Conservation (phyloP, 2,329 filamentous ascomycete species). For the Botrytis porri region DNA sequence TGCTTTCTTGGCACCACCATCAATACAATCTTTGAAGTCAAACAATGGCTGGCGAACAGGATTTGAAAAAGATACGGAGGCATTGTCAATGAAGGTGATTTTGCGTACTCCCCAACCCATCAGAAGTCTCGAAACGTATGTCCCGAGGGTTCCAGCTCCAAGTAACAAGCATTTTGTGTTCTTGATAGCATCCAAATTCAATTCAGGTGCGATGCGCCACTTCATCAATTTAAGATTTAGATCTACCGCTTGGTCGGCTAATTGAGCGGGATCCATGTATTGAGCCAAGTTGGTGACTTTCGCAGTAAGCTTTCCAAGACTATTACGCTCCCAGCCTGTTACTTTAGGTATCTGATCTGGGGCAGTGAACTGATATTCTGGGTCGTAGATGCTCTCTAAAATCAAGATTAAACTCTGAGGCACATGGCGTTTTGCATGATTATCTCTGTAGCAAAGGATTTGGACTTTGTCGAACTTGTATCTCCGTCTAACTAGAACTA, state of each 20-base stretch:
- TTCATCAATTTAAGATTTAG: constrained; percentile 98
- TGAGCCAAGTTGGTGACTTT: constrained; percentile 80
- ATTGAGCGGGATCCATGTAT: constrained; percentile 84
- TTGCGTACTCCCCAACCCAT: constrained; percentile 95
- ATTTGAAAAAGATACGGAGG: constrained; percentile 90
- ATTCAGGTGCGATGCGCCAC: constrained; percentile 87
- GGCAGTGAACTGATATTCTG: not conserved
- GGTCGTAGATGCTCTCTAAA: constrained; percentile 33
- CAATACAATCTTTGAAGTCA: constrained; percentile 81
- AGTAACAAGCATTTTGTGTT: constrained; percentile 85
- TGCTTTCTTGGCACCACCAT: constrained; percentile 83
- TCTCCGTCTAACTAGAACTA: constrained; percentile 78
- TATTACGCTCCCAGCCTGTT: constrained; percentile 91
- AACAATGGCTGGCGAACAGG: constrained; percentile 94
- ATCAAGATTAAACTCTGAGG: constrained; percentile 75
- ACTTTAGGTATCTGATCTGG: constrained; percentile 71
- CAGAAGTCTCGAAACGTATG: constrained; percentile 87
- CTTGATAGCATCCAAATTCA: constrained; percentile 87
- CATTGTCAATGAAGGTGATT: constrained; percentile 95
- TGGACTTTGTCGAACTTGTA: constrained; percentile 76
- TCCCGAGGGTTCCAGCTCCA: constrained; percentile 88
- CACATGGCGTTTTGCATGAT: constrained; percentile 71
- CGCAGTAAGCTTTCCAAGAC: constrained; percentile 71
- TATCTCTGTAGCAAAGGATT: constrained; percentile 87
- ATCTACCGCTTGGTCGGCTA: constrained; percentile 93